These are phyloP conservation scores for Penicillium sp. DNA, from an alignment of 2,329 filamentous ascomycete genomes.

Conservation along the genomic window DNA sequence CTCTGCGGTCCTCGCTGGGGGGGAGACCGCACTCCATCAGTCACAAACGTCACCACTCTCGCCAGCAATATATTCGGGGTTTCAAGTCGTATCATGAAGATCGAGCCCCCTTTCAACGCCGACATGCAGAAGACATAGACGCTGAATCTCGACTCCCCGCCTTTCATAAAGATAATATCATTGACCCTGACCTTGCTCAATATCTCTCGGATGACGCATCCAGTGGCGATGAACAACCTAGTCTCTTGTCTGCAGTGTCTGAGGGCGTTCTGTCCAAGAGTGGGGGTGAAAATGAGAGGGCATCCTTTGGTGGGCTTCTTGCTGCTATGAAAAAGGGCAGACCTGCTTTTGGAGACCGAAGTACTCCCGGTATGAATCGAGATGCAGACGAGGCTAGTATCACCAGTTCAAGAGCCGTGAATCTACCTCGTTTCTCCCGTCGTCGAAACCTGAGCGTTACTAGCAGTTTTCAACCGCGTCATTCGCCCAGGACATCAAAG, in stretches of 20 bases:
- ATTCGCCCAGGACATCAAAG: constrained; percentile 68
- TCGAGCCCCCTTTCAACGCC: constrained; percentile 81
- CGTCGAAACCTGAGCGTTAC: constrained; percentile 81
- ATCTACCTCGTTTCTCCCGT: constrained; percentile 62
- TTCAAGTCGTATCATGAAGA: constrained; percentile 73
- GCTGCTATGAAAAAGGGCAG: constrained; percentile 73
- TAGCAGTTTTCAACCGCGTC: constrained; percentile 67
- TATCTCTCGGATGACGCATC: constrained; percentile 95
- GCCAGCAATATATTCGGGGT: constrained; percentile 76
- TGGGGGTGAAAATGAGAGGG: constrained; percentile 68
- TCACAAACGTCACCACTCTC: constrained; percentile 84
- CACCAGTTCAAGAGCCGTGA: constrained; percentile 56
- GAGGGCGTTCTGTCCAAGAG: constrained; percentile 63
- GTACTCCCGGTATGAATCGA: constrained; percentile 67
- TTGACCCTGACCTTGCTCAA: constrained; percentile 90
- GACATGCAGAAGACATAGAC: constrained; percentile 63
- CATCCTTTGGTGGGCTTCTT: constrained; percentile 69
- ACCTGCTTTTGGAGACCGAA: constrained; percentile 70
- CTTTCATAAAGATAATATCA: constrained; percentile 98
- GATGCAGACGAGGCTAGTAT: constrained; percentile 66
- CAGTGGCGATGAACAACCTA: constrained; percentile 88
- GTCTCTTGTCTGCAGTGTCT: constrained; percentile 73
- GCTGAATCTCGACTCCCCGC: constrained; percentile 71
- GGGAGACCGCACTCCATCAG: constrained; percentile 73
- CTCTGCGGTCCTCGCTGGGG: constrained; percentile 69